Base-by-base conservation (phyloP, 176 grass and related monocot genomes). In the Tuctoria greenei region DNA sequence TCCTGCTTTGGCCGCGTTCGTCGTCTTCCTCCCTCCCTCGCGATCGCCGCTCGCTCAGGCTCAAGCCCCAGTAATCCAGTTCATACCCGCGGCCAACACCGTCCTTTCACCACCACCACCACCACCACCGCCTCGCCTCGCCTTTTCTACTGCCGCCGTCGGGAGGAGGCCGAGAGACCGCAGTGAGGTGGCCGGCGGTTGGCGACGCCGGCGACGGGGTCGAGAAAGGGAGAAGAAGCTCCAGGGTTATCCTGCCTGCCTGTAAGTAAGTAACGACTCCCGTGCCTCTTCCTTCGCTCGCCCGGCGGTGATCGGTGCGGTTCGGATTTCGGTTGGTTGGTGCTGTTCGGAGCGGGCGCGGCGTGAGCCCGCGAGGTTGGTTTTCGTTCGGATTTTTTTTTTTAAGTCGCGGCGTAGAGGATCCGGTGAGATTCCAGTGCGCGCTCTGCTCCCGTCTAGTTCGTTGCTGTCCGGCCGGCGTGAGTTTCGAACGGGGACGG, bases 1-100 rank as follows among this genome's bases (percentile, higher is more conserved):
- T 18, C 26, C 8, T 27, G 17, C 11, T 37, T 26, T 63, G 63
- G 62, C 64, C 0, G 24, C 66, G 20, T n/a, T 26, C 60, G 61
- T 78, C 85, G 79, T 82, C 86, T 55, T 67, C 79, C 43, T 54
- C 43, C 79, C 43, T 54, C 43, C n/a, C 55, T 72, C 80, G 80
- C 80, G 80, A 67, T 62, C 79, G 52, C 72, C 67, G 21, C 18
- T n/a, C n/a, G n/a, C n/a, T n/a, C n/a, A n/a, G n/a, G n/a, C n/a
- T 2, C 31, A 12, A 66, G 71, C 27, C 79, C 72, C n/a, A n/a
- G n/a, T n/a, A 40, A 26, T 11, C 62, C 12, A 42, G 17, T 35
- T 44, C 7, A 16, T n/a, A n/a, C n/a, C 31, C 59, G 4, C 46
- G 26, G 6, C 11, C 39, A 58, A 10, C 50, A 10, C 50, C 56